A percentile compares a stretch with the other conserved stretches of the same genome.
phyloP scores from a whole-genome alignment of 495 filamentous ascomycete genomes.

The Terfezia boudieri region DNA sequence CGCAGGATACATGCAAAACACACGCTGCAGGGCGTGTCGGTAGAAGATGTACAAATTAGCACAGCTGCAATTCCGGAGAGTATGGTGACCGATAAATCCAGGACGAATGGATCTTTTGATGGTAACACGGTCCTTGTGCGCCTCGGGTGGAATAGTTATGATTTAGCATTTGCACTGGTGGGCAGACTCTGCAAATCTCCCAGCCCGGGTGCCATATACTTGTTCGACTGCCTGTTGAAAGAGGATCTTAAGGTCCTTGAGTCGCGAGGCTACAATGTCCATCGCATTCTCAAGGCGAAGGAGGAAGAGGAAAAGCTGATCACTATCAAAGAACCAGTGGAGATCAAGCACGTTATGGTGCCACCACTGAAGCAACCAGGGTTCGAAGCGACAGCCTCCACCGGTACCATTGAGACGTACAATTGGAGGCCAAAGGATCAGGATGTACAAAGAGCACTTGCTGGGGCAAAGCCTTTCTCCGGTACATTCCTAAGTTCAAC shows the following conservation, averaged over 20 bases:
- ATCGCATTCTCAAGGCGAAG: background rate
- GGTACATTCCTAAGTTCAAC: background rate
- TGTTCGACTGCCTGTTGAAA: background rate
- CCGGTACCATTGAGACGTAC: background rate
- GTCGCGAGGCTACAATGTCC: background rate
- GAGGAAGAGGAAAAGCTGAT: background rate
- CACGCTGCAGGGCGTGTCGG: background rate
- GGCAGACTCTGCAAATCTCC: background rate
- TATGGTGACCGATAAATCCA: background rate
- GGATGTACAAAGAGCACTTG: background rate
- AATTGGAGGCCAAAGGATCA: background rate
- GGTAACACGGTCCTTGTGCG: background rate
- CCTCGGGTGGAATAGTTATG: background rate
- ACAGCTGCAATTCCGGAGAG: background rate
- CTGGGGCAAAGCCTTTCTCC: background rate
- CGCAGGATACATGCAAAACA: background rate
- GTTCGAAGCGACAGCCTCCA: background rate
- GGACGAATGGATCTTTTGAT: background rate
- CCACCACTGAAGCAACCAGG: background rate
- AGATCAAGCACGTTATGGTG: background rate
- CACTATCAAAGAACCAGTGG: background rate
- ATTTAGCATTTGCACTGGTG: background rate
- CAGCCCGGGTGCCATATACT: background rate
- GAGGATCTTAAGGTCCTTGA: background rate
- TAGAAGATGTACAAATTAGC: background rate